Percentiles rank a stretch among this genome's conserved stretches.
Evolutionary conservation across 768 basidiomycete genomes (phyloP).

Genomic region (Russula compacta): DNA sequence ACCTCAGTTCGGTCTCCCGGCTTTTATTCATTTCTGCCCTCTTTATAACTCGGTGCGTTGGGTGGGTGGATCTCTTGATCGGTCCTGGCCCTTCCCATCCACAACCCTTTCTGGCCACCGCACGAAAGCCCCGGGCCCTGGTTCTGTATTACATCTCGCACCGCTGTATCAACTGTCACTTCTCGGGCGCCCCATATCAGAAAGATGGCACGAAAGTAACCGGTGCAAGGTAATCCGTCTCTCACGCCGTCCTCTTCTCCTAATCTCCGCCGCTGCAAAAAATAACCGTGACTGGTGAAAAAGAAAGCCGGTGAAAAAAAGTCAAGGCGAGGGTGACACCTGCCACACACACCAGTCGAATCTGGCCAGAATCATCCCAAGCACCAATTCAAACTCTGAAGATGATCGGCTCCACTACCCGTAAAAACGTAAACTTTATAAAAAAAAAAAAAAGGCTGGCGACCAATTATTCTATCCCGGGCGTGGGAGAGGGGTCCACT

Average conservation of each 20-base stretch:
- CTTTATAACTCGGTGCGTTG: neutral
- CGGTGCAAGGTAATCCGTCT: neutral
- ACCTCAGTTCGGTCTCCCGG: conserved; percentile 5
- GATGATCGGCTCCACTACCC: neutral
- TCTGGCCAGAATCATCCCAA: no score
- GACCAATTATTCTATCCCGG: neutral
- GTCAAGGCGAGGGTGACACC: neutral
- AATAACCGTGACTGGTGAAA: neutral
- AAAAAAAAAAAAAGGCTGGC: no score
- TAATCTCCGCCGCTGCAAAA: no score
- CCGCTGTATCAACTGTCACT: neutral
- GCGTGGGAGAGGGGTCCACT: neutral
- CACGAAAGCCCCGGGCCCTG: neutral
- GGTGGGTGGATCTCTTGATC: neutral
- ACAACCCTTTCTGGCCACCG: no score
- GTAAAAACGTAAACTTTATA: neutral
- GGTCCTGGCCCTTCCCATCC: neutral
- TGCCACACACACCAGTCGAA: no score
- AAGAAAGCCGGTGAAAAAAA: neutral
- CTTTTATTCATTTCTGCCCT: conserved; percentile 2
- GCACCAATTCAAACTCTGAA: neutral
- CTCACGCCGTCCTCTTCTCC: neutral
- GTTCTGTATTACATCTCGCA: neutral
- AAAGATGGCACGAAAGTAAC: neutral
- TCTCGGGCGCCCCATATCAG: neutral